A percentile compares a stretch with the other conserved stretches of the same genome.
These are phyloP conservation scores for Vaccinium vitisidaea DNA, from an alignment of 148 eudicot species.

Conservation along the genomic window DNA sequence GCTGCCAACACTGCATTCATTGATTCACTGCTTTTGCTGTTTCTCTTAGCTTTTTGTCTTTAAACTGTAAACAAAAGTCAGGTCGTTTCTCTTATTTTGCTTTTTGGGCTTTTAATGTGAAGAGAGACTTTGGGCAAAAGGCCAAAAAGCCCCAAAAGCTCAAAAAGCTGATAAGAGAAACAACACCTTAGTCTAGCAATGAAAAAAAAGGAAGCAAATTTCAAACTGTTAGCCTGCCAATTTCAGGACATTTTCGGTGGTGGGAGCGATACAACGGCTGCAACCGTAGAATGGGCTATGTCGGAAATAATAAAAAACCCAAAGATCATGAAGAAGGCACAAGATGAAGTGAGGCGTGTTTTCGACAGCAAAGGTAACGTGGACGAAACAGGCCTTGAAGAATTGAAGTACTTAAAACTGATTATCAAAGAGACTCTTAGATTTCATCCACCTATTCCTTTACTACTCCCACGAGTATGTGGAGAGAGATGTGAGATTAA, in stretches of 20 bases:
- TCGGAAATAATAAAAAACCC: constrained; percentile 38
- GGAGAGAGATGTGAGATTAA: constrained; percentile 22
- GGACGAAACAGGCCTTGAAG: constrained; percentile 14
- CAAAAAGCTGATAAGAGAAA: no score
- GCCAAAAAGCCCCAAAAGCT: no score
- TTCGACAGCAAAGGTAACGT: constrained; percentile 8
- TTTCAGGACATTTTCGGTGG: constrained; percentile 31
- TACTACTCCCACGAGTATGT: constrained; percentile 32
- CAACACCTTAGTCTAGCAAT: no score
- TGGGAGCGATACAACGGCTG: constrained; percentile 30
- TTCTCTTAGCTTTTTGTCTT: no score
- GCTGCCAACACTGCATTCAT: no score
- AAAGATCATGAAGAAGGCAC: constrained; percentile 28
- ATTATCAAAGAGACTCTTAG: constrained; percentile 37
- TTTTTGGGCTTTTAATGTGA: no score
- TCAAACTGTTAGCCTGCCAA: background rate
- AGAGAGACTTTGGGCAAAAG: no score
- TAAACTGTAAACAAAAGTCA: no score
- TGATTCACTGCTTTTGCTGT: no score
- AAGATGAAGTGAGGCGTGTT: constrained; percentile 31
- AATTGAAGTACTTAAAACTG: constrained; percentile 24
- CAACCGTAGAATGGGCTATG: constrained; percentile 40
- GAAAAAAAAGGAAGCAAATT: no score
- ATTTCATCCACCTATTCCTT: constrained; percentile 30
- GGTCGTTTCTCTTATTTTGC: no score